Base-by-base conservation (phyloP, 148 eudicot species). In the Silene latifolia region DNA sequence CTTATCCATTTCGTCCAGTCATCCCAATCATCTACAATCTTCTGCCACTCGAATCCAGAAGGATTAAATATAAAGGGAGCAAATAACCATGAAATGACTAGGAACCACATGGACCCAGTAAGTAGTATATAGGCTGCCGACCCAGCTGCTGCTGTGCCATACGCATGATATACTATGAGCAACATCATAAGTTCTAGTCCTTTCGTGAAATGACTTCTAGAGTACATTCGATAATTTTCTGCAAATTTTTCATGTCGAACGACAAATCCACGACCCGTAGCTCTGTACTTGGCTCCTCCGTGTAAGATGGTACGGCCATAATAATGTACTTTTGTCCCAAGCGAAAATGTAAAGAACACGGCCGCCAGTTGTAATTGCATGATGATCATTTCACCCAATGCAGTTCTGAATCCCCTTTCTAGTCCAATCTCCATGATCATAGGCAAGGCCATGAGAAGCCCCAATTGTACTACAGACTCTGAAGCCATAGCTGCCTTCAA, bases 41-140 rank as follows among this genome's bases (percentile, higher is more conserved):
- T 91, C 68, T 86, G 96, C 96, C 96, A 91, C 80, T 91, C 96
- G 75, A 91, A 91, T 66, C 96, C 96, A 1, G 93, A 91, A 21
- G 96, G 96, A 67, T 91, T 91, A 79, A 91, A 91, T 69, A 89
- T 76, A 73, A 91, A 91, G 47, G 96, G 96, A 78, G 86, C 87
- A 79, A 91, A 91, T 66, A 91, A 67, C 90, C 92, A 91, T 67
- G 96, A 89, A 66, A 74, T 79, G 47, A 91, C 96, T 21, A 91
- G 72, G 79, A 91, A 91, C 96, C 96, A 91, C 84, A 89, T 86
- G 70, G 96, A 91, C 79, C 79, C 86, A 65, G 88, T 84, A 23
- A 91, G 84, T 59, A 91, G 71, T 68, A 83, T 8, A 69, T 69
- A 91, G 77, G 87, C 75, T 17, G 51, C 32, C 12, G 85, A 77